phyloP scores from a whole-genome alignment of 768 basidiomycete genomes.

The Phlebiopsis flavidoalba region DNA sequence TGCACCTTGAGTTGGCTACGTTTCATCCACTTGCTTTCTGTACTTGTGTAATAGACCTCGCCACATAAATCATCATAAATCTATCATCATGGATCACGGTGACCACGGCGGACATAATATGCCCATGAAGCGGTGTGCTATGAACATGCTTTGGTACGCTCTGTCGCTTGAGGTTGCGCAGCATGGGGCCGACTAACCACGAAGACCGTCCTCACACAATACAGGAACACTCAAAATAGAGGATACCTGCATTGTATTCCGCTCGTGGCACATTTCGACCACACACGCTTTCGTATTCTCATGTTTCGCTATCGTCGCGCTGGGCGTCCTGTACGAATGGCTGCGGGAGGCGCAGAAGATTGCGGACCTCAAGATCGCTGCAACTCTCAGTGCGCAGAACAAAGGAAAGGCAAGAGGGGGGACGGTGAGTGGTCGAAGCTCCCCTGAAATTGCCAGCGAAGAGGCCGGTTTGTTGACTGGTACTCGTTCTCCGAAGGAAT shows the following conservation, averaged over 20 bases:
- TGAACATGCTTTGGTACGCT: conserved; percentile 78
- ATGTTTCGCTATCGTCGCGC: conserved; percentile 54
- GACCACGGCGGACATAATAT: conserved; percentile 36
- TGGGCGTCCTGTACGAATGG: conserved; percentile 80
- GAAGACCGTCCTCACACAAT: background rate
- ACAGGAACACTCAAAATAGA: conserved; percentile 73
- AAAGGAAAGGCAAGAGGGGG: conserved; percentile 40
- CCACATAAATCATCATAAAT: background rate
- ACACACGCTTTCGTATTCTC: conserved; percentile 55
- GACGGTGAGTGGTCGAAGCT: conserved; percentile 34
- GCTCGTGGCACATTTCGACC: conserved; percentile 68
- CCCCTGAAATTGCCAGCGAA: conserved; percentile 43
- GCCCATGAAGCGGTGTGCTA: conserved; percentile 45
- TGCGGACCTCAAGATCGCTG: conserved; percentile 57
- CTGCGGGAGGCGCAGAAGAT: conserved; percentile 57
- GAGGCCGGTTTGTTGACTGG: conserved; percentile 52
- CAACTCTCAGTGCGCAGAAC: conserved; percentile 35
- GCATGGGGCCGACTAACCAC: background rate
- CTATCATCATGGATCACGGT: conserved; percentile 25
- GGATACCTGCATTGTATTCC: conserved; percentile 80
- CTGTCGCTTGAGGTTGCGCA: background rate
- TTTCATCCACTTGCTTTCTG: background rate
- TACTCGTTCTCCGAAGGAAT: conserved; percentile 30
- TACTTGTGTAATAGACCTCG: background rate
- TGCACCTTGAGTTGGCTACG: background rate